phyloP scores from a whole-genome alignment of 495 filamentous ascomycete genomes.

The Neurospora hispaniola region DNA sequence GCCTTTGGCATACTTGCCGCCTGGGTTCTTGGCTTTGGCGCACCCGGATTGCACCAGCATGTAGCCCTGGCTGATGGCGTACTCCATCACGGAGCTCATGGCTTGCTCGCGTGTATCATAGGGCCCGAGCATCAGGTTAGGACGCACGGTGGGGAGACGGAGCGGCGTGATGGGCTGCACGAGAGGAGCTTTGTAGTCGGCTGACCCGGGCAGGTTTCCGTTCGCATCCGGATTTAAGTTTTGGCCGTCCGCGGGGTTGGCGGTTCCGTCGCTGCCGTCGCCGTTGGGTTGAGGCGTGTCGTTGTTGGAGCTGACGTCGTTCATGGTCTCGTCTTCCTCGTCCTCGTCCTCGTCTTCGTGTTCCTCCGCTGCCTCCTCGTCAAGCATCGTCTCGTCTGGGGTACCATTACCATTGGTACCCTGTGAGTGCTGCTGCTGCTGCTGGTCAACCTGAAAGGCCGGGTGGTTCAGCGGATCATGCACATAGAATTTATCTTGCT shows the following conservation, averaged over 20 bases:
- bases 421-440: neutral
- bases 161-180: constrained; percentile 11
- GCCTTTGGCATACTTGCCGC: constrained; percentile 6
- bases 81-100: constrained; percentile 11
- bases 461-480: neutral
- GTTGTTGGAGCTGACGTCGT: neutral
- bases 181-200: constrained; percentile 4
- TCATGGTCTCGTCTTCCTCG: neutral
- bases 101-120: constrained; percentile 15
- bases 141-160: constrained; percentile 12
- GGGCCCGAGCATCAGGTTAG: constrained; percentile 16
- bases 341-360: constrained; percentile 1
- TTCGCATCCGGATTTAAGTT: neutral
- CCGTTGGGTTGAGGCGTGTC: neutral
- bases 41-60: constrained; percentile 14
- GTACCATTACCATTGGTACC: neutral
- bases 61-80: constrained; percentile 21
- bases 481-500: neutral
- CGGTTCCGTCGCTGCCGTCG: neutral
- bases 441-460: neutral
- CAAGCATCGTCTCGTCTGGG: neutral
- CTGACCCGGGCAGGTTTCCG: neutral
- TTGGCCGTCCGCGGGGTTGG: neutral
- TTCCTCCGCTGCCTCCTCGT: neutral
- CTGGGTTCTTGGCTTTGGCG: constrained; percentile 7